These are phyloP conservation scores for Chlorencoelia australis DNA, from an alignment of 2,329 filamentous ascomycete genomes.

Conservation along the genomic window DNA sequence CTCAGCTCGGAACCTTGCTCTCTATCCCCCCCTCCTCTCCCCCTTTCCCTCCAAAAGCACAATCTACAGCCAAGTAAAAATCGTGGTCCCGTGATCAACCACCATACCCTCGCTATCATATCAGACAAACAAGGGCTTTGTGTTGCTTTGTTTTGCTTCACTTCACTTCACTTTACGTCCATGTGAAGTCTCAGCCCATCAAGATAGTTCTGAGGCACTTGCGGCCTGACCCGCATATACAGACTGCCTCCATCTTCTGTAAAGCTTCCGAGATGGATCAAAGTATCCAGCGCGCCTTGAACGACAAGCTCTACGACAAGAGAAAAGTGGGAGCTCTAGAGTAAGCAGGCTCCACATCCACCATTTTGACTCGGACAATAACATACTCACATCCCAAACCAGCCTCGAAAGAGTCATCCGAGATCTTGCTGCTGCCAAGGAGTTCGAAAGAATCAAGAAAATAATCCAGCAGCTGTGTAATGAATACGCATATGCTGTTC, in stretches of 20 bases:
- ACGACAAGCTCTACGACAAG: conserved; percentile 98
- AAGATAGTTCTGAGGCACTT: conserved; percentile 1
- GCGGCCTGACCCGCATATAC: conserved; percentile 2
- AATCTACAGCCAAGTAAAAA: too few species aligned
- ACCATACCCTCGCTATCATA: too few species aligned
- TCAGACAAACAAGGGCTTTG: too few species aligned
- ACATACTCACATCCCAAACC: conserved; percentile 6
- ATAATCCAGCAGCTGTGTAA: conserved; percentile 95
- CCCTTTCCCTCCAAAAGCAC: too few species aligned
- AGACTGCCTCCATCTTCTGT: not conserved
- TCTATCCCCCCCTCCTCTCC: too few species aligned
- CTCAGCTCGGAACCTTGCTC: too few species aligned
- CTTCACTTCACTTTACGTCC: too few species aligned
- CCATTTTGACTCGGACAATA: not conserved
- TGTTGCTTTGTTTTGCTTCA: not conserved
- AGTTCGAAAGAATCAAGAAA: conserved; percentile 70
- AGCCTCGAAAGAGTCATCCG: conserved; percentile 88
- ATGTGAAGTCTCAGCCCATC: too few species aligned
- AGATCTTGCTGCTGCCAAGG: conserved; percentile 65
- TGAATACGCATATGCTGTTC: conserved; percentile 94
- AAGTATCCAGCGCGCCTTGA: conserved; percentile 80
- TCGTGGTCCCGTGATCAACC: too few species aligned
- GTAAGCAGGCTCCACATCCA: conserved; percentile 45
- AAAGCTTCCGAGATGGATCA: conserved; percentile 57
- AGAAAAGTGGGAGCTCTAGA: conserved; percentile 93